phyloP scores from a whole-genome alignment of 768 basidiomycete species.

The Tylopilus balloui region DNA sequence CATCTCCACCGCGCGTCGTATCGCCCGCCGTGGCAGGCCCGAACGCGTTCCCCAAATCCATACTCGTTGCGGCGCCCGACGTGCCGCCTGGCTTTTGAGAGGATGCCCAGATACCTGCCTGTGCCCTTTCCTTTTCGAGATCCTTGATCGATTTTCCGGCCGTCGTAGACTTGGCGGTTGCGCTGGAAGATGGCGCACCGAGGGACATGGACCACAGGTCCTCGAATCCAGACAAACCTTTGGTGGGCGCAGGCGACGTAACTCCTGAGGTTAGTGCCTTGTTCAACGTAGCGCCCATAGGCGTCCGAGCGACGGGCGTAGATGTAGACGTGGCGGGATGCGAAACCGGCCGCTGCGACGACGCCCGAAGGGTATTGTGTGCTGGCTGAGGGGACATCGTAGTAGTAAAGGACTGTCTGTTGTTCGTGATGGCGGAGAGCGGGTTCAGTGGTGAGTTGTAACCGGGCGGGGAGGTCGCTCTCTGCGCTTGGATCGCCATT shows the following conservation, averaged over 20 bases:
- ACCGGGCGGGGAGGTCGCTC: conserved; percentile 22
- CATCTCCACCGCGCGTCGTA: conserved; percentile 34
- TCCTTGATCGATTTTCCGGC: conserved; percentile 80
- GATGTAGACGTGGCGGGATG: conserved; percentile 12
- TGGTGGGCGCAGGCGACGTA: conserved; percentile 29
- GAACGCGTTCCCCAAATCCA: conserved; percentile 23
- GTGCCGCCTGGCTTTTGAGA: conserved; percentile 24
- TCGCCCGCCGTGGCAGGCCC: conserved; percentile 22
- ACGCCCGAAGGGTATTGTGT: conserved; percentile 23
- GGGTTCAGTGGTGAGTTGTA: conserved; percentile 18
- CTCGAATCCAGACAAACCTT: conserved; percentile 64
- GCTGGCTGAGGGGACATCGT: conserved; percentile 14
- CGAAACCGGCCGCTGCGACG: conserved; percentile 28
- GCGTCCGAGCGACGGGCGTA: conserved; percentile 11
- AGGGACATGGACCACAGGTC: conserved; percentile 87
- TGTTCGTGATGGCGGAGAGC: conserved; percentile 28
- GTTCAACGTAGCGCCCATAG: conserved; percentile 10
- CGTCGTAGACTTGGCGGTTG: conserved; percentile 34
- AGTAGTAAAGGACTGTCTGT: conserved; percentile 17
- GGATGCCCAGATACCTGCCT: conserved; percentile 71
- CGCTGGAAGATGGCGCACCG: conserved; percentile 37
- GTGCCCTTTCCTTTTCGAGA: conserved; percentile 82
- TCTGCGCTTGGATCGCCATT: conserved; percentile 11
- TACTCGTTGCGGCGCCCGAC: conserved; percentile 4
- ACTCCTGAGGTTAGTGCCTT: conserved; percentile 14